phyloP scores from a whole-genome alignment of 2,329 filamentous ascomycete genomes.

The Alternaria infectoria region DNA sequence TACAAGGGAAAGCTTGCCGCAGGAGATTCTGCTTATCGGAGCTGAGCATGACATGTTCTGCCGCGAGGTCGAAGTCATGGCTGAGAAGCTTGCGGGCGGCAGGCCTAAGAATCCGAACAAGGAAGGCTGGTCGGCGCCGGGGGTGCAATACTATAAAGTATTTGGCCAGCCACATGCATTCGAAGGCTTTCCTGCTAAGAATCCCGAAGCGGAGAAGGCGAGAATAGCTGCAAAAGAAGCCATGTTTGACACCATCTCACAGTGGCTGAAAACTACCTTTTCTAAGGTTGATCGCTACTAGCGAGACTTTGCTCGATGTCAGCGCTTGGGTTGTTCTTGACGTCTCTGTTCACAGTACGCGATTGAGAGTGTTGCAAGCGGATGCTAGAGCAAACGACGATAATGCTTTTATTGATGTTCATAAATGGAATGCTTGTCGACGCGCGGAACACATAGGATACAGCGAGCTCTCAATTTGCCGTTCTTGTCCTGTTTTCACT shows the following conservation, averaged over 20 bases:
- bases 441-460: neutral
- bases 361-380: neutral
- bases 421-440: neutral
- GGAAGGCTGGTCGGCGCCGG: neutral
- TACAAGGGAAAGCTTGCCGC: neutral
- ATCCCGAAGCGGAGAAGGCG: neutral
- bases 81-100: neutral
- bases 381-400: neutral
- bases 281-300: neutral
- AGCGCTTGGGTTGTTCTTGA: neutral
- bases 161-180: neutral
- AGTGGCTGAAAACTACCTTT: neutral
- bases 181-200: neutral
- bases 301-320: neutral
- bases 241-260: neutral
- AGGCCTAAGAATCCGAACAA: neutral
- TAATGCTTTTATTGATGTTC: neutral
- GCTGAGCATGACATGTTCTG: neutral
- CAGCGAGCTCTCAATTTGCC: neutral
- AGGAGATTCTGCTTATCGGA: neutral
- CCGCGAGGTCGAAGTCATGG: neutral
- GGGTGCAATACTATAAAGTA: neutral
- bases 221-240: neutral
- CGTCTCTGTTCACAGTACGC: neutral
- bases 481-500: neutral